A percentile compares a stretch with the other conserved stretches of the same genome.
Evolutionary conservation across 2,329 filamentous ascomycete genomes (phyloP).

Genomic region (Mollisia scopiformis): DNA sequence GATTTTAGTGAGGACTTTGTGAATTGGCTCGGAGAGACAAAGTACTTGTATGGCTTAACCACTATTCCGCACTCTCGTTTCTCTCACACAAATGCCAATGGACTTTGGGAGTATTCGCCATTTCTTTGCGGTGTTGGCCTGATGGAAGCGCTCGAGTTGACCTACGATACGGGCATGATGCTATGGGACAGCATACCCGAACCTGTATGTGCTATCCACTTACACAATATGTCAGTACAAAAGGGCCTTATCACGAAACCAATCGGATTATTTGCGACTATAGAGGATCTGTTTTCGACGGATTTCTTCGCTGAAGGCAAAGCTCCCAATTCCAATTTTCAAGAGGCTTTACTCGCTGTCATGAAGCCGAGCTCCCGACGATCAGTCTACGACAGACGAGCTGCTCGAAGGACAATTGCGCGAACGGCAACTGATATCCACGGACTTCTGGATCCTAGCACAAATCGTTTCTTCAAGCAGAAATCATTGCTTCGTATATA

Average conservation of each 20-base stretch:
- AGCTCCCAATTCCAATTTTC: constrained; percentile 36
- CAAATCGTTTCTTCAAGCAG: constrained; percentile 38
- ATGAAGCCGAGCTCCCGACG: not conserved
- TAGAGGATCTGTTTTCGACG: constrained; percentile 32
- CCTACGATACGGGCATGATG: constrained; percentile 38
- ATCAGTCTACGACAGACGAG: constrained; percentile 4
- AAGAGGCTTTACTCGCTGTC: constrained; percentile 22
- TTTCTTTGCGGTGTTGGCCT: constrained; percentile 51
- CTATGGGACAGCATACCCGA: constrained; percentile 47
- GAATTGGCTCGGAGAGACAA: constrained; percentile 43
- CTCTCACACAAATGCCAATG: constrained; percentile 43
- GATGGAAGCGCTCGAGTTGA: constrained; percentile 45
- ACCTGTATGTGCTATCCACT: constrained; percentile 44
- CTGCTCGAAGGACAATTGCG: not conserved
- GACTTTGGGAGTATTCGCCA: constrained; percentile 52
- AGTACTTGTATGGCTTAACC: constrained; percentile 39
- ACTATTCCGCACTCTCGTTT: constrained; percentile 47
- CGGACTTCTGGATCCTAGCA: constrained; percentile 18
- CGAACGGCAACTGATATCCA: constrained; percentile 20
- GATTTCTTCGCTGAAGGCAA: constrained; percentile 38
- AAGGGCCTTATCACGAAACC: constrained; percentile 42
- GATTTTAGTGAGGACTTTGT: constrained; percentile 37
- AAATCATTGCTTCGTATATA: constrained; percentile 39
- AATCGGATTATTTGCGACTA: constrained; percentile 37
- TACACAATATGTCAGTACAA: constrained; percentile 51